Conservation (phyloP, 495 filamentous ascomycete species). For the Tuber borchii region DNA sequence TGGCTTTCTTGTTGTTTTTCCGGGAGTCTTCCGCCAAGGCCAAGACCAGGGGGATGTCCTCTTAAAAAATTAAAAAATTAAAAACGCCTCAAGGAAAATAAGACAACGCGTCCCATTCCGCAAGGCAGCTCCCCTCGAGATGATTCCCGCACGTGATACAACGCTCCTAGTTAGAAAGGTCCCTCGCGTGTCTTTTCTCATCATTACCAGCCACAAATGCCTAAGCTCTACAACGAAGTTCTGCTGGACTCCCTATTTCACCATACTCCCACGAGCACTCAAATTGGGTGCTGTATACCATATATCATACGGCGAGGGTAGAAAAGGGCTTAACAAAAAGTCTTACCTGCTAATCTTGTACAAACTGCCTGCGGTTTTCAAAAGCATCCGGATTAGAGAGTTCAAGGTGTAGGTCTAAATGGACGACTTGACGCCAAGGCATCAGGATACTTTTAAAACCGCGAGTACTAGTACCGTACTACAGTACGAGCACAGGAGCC, state of each 20-base stretch:
- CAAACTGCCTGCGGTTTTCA: too few species aligned
- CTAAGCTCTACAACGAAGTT: neutral
- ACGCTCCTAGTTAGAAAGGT: neutral
- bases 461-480: too few species aligned
- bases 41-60: neutral
- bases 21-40: neutral
- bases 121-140: neutral
- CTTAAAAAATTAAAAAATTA: neutral
- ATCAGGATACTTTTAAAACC: too few species aligned
- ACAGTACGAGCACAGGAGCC: too few species aligned
- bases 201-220: neutral
- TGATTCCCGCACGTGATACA: neutral
- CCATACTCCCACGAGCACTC: neutral
- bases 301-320: too few species aligned
- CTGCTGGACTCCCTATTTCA: neutral
- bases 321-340: too few species aligned
- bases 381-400: too few species aligned
- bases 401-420: too few species aligned
- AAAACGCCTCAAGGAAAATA: neutral
- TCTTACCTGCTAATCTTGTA: too few species aligned
- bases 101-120: neutral
- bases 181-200: neutral
- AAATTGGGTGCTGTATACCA: neutral
- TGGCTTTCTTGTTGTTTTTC: conserved; percentile 22
- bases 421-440: too few species aligned